Conservation (phyloP, 352 stramenopile species). For the Pythium sp. region DNA sequence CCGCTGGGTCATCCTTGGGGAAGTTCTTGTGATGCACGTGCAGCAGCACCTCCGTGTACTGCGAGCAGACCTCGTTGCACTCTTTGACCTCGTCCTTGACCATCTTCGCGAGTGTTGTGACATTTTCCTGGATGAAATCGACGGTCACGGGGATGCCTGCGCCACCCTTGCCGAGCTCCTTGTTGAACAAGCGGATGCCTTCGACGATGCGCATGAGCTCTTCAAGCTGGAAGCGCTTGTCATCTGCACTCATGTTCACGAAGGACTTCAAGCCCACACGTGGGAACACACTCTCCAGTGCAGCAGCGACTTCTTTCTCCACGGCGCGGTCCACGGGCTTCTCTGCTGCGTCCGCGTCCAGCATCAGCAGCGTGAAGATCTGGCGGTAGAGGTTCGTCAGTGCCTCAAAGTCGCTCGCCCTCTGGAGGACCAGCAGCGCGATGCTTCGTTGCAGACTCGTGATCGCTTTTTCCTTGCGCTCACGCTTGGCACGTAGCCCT, state of each 20-base stretch:
- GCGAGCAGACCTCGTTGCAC: slow-evolving; percentile 67
- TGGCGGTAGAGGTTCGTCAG: slow-evolving; percentile 91
- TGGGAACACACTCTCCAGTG: slow-evolving; percentile 94
- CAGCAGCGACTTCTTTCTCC: slow-evolving; percentile 87
- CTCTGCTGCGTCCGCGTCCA: slow-evolving; percentile 46
- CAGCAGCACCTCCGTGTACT: slow-evolving; percentile 80
- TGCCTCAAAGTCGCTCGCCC: slow-evolving; percentile 87
- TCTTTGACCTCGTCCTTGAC: slow-evolving; percentile 60
- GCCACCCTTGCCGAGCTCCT: slow-evolving; percentile 84
- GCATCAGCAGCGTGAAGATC: slow-evolving; percentile 82
- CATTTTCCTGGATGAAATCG: slow-evolving; percentile 56
- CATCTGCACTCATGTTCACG: slow-evolving; percentile 84
- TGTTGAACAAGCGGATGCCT: slow-evolving; percentile 94
- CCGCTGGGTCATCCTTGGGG: slow-evolving; percentile 6
- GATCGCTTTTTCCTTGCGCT: slow-evolving; percentile 58
- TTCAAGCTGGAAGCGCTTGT: slow-evolving; percentile 89
- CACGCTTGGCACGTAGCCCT: slow-evolving; percentile 50
- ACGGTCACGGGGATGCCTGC: slow-evolving; percentile 70
- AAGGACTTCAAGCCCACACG: slow-evolving; percentile 93
- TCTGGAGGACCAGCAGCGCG: slow-evolving; percentile 63
- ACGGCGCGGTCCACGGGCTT: slow-evolving; percentile 60
- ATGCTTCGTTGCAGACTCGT: slow-evolving; percentile 75
- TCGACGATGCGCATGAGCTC: slow-evolving; percentile 91
- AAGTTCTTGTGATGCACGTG: slow-evolving; percentile 62
- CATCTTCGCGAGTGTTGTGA: slow-evolving; percentile 37